These are phyloP conservation scores for Blastocystis sp. DNA, from an alignment of 352 stramenopile genomes.

Conservation along the genomic window DNA sequence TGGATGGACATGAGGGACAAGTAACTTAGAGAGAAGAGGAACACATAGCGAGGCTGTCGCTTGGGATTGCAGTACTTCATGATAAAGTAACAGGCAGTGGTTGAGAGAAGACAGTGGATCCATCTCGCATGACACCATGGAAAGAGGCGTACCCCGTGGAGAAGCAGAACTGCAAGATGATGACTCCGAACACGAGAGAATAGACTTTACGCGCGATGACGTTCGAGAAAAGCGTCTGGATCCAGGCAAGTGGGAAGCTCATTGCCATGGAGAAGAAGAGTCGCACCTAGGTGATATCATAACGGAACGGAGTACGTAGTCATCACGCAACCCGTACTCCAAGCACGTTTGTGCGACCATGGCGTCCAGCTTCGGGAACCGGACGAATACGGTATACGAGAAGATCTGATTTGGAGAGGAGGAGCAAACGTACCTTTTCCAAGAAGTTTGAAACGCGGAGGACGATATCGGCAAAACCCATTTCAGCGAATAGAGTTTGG, in stretches of 20 bases:
- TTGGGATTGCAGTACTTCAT: constrained; percentile 12
- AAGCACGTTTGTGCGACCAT: background rate
- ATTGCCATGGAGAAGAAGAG: background rate
- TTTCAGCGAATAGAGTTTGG: background rate
- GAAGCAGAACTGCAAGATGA: constrained; percentile 47
- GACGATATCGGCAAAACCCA: background rate
- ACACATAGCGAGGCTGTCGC: background rate
- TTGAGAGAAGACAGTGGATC: constrained; percentile 47
- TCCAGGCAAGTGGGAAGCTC: constrained; percentile 23
- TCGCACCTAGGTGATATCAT: background rate
- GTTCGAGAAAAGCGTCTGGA: background rate
- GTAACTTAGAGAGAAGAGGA: constrained; percentile 45
- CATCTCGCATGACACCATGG: background rate
- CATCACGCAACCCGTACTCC: background rate
- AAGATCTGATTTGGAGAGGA: background rate
- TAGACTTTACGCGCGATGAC: constrained; percentile 1
- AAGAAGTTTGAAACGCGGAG: background rate
- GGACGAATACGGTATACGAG: constrained; percentile 5
- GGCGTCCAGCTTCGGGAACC: background rate
- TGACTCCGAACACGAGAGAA: constrained; percentile 15
- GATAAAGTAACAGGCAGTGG: background rate
- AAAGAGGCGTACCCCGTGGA: background rate
- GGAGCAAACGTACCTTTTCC: background rate
- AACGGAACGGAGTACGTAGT: constrained; percentile 3
- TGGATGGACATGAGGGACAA: constrained; percentile 35